These are phyloP conservation scores for Porcisia deanei DNA, from an alignment of 208 protist genomes.

Conservation along the genomic window DNA sequence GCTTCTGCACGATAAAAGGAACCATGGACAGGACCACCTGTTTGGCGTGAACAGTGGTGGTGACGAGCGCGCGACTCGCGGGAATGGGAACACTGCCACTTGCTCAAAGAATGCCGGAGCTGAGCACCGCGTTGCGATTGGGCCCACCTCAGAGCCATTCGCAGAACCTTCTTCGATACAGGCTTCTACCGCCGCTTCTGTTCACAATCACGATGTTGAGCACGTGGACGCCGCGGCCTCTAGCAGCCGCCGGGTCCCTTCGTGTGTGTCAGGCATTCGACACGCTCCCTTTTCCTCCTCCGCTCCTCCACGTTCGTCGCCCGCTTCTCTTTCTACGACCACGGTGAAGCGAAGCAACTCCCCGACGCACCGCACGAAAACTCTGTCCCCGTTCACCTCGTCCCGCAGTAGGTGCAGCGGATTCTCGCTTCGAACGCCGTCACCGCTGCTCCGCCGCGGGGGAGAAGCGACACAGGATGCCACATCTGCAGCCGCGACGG, in stretches of 20 bases:
- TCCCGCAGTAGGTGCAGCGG: neutral
- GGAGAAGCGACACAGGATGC: neutral
- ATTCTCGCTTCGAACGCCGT: slow-evolving; percentile 4
- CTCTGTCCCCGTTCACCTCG: slow-evolving; percentile 24
- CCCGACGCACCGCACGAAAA: slow-evolving; percentile 25
- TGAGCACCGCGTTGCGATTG: neutral
- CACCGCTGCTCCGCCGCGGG: neutral
- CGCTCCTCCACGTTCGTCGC: neutral
- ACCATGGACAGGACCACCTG: neutral
- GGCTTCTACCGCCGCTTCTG: neutral
- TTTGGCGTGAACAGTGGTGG: neutral
- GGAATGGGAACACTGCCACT: neutral
- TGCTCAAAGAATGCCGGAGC: neutral
- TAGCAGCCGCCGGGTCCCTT: neutral
- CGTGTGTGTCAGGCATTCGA: slow-evolving; percentile 18
- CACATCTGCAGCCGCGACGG: neutral
- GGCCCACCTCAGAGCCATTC: neutral
- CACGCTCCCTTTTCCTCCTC: neutral
- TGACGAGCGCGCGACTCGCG: neutral
- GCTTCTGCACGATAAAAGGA: neutral
- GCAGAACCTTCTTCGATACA: neutral
- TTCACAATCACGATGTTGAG: neutral
- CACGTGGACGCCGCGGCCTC: neutral
- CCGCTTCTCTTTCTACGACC: neutral
- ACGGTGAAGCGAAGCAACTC: slow-evolving; percentile 13